A percentile compares a stretch with the other conserved stretches of the same genome.
Conservation (phyloP, 805 yeast genomes). For the Myxozyma geophila region DNA sequence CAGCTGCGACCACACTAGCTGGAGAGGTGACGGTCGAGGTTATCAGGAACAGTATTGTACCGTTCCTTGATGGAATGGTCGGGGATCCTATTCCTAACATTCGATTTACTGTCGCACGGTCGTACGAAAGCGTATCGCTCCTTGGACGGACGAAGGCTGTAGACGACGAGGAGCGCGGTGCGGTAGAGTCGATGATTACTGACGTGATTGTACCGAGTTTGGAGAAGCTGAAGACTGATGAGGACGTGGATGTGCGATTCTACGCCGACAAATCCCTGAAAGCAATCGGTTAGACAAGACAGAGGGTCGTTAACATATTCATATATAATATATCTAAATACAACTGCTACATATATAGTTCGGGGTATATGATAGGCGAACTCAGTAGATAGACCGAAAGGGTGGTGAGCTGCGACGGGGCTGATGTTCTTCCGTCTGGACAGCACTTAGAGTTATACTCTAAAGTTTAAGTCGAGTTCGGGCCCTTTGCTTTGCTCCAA, state of each 20-base stretch:
- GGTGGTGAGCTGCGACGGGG: too few relatives aligned
- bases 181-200: slow-evolving; percentile 46
- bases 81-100: slow-evolving; percentile 91
- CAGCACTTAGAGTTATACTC: not conserved
- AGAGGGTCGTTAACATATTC: not conserved
- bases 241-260: slow-evolving; percentile 86
- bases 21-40: slow-evolving; percentile 68
- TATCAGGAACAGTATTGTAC: slow-evolving; percentile 69
- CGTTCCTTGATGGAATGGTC: slow-evolving; percentile 73
- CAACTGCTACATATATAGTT: not conserved
- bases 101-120: slow-evolving; percentile 91
- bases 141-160: slow-evolving; percentile 48
- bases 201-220: slow-evolving; percentile 65
- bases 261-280: slow-evolving; percentile 55
- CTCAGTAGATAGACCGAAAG: too few relatives aligned
- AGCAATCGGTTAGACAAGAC: slow-evolving; percentile 23
- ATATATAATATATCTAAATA: not conserved
- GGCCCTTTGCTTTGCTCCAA: not conserved
- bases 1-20: slow-evolving; percentile 81
- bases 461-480: not conserved
- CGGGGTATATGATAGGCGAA: not conserved
- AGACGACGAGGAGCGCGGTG: slow-evolving; percentile 35
- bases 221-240: slow-evolving; percentile 67
- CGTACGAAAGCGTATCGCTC: slow-evolving; percentile 66
- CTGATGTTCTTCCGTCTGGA: too few relatives aligned